Evolutionary conservation across 225 moss, liverwort and hornwort genomes (phyloP), one percentile per base, ranked within the genome.

Genomic region (Asterella californica): DNA sequence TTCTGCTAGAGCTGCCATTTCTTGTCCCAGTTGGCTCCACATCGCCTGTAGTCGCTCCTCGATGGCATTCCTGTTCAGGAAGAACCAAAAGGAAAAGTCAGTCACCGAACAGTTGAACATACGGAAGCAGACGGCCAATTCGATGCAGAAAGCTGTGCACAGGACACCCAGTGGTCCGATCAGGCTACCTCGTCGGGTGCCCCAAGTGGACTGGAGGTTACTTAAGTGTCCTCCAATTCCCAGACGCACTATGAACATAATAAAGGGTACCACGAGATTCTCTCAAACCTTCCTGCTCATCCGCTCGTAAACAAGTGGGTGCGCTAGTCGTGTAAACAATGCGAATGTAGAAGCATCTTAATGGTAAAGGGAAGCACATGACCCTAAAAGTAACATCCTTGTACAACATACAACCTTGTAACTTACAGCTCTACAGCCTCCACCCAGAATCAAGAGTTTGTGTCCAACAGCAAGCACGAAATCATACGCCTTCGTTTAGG

Each of bases 21-120:
- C 90, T 83, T 90, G 84, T 10, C 83, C 83, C 55, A 95, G 90
- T 54, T 90, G 86, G 72, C 87, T 79, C 95, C 91, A 95, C 91
- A 91, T 89, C 24, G 83, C 75, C 25, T 88, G 87, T 65, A 95
- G 50, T 52, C 89, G 84, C 72, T 93, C 91, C 82, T 91, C 88
- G 72, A 82, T 81, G 25, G 80, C 82, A 79, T 80, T 79, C 77
- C 95, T 93, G 76, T 38, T 77, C 36, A 18, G 15, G 2, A 27
- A 45, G 18, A 63, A 61, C 34, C 67, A 34, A n/a, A 67, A 52
- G 12, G 33, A 34, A 24, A n/a, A 27, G 65, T 67, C 30, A 34
- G 67, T 12, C 17, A 67, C 30, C 34, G 32, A 67, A 34, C 32
- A 67, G 19, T 34, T 4, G 33, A 4, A 65, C 10, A 27, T n/a